Percentiles rank a stretch among this genome's conserved stretches.
Evolutionary conservation across 2,329 filamentous ascomycete species (phyloP).

Genomic region (Dothideomycetes sp.): DNA sequence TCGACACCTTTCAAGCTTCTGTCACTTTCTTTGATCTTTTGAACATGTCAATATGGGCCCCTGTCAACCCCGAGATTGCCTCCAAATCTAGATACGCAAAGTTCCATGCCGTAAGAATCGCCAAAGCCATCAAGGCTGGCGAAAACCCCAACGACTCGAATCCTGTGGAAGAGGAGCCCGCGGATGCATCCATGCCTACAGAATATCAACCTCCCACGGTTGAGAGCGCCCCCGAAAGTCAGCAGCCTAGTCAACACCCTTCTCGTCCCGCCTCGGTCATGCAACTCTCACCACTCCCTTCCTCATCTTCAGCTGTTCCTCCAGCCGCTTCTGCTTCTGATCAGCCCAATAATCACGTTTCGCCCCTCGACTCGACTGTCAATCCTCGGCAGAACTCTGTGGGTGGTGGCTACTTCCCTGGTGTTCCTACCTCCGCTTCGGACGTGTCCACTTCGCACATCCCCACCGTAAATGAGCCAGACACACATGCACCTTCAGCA

Average conservation of each 20-base stretch:
- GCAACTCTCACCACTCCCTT: constrained; percentile 23
- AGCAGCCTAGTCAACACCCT: constrained; percentile 44
- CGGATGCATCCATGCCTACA: constrained; percentile 27
- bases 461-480: constrained; percentile 26
- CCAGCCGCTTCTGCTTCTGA: constrained; percentile 32
- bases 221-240: constrained; percentile 52
- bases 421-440: constrained; percentile 39
- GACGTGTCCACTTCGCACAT: constrained; percentile 28
- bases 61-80: constrained; percentile 62
- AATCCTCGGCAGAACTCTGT: constrained; percentile 37
- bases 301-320: constrained; percentile 35
- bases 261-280: constrained; percentile 22
- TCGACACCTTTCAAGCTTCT: constrained; percentile 86
- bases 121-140: constrained; percentile 81
- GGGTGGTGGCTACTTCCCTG: constrained; percentile 51
- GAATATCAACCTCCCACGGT: constrained; percentile 42
- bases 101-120: constrained; percentile 85
- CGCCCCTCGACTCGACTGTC: constrained; percentile 41
- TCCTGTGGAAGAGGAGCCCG: constrained; percentile 56
- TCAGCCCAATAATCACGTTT: constrained; percentile 35
- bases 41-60: constrained; percentile 63
- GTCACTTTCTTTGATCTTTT: constrained; percentile 85
- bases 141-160: constrained; percentile 90
- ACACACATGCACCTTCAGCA: constrained; percentile 3
- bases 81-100: constrained; percentile 95